Conservation (phyloP, 176 grass and related monocot species). For the Rhynchospora breviuscula region DNA sequence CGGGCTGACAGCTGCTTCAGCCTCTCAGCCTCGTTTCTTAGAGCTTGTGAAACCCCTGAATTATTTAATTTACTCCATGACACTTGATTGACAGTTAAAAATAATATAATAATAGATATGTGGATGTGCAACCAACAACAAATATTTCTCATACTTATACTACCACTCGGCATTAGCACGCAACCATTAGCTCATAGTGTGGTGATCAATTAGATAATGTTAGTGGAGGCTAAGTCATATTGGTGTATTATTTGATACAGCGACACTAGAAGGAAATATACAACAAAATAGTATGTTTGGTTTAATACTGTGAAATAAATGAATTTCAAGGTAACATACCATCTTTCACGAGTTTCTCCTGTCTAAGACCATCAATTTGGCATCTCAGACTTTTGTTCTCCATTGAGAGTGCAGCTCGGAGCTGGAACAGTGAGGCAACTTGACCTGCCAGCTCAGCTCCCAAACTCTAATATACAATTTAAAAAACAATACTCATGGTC, state of each 20-base stretch:
- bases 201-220: conserved; percentile 11
- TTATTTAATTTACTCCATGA: neutral
- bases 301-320: neutral
- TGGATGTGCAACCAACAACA: neutral
- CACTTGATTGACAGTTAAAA: conserved; percentile 3
- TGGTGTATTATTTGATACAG: neutral
- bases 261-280: neutral
- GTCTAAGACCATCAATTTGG: conserved; percentile 64
- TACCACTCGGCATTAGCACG: neutral
- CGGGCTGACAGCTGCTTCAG: conserved; percentile 49
- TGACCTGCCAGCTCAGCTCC: conserved; percentile 72
- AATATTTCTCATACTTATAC: neutral
- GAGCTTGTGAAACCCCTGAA: conserved; percentile 59
- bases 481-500: neutral
- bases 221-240: neutral
- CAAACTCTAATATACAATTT: conserved; percentile 50
- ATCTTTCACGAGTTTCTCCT: conserved; percentile 70
- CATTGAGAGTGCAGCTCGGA: conserved; percentile 60
- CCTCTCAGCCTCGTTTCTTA: conserved; percentile 84
- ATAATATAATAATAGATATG: neutral
- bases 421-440: conserved; percentile 82
- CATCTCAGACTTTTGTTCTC: conserved; percentile 79
- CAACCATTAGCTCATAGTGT: neutral
- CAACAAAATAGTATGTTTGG: neutral
- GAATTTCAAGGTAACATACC: conserved; percentile 36